Conservation (phyloP, 2,329 filamentous ascomycete species). For the Neocatenulostroma microsporum region DNA sequence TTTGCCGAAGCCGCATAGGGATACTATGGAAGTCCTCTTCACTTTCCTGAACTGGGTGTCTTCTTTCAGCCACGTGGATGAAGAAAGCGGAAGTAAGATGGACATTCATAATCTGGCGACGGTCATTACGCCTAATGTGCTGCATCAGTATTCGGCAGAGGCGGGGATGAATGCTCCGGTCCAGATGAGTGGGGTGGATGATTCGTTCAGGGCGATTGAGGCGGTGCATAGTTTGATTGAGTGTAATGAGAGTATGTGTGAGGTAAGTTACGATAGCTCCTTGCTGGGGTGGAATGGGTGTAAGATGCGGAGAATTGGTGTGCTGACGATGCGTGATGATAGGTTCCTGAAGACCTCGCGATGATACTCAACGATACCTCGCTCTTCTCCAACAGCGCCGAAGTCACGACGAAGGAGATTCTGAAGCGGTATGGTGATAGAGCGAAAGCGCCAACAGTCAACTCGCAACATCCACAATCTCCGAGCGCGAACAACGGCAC, state of each 20-base stretch:
- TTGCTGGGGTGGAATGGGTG: too few relatives aligned
- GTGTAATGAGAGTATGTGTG: conserved; percentile 92
- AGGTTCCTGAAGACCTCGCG: conserved; percentile 91
- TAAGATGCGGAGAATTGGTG: too few relatives aligned
- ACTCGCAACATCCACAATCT: too few relatives aligned
- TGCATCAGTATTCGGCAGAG: too few relatives aligned
- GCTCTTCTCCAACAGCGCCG: conserved; percentile 71
- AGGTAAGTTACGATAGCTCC: too few relatives aligned
- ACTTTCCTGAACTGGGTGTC: conserved; percentile 96
- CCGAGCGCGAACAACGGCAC: conserved; percentile 47
- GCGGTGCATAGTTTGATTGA: conserved; percentile 86
- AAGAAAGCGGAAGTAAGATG: conserved; percentile 97
- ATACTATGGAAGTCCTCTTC: conserved; percentile 91
- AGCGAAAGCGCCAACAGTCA: conserved; percentile 47
- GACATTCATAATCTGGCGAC: conserved; percentile 95
- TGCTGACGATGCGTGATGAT: too few relatives aligned
- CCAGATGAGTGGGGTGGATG: conserved; percentile 47
- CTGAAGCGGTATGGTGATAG: conserved; percentile 87
- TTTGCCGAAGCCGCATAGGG: conserved; percentile 82
- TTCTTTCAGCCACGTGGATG: conserved; percentile 93
- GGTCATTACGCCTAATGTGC: conserved; percentile 92
- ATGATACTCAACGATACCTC: conserved; percentile 75
- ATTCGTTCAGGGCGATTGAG: conserved; percentile 88
- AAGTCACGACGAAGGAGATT: conserved; percentile 95
- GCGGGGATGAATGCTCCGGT: too few relatives aligned